phyloP scores from a whole-genome alignment of 129 eudicot species.

The Flaveria brownii region DNA sequence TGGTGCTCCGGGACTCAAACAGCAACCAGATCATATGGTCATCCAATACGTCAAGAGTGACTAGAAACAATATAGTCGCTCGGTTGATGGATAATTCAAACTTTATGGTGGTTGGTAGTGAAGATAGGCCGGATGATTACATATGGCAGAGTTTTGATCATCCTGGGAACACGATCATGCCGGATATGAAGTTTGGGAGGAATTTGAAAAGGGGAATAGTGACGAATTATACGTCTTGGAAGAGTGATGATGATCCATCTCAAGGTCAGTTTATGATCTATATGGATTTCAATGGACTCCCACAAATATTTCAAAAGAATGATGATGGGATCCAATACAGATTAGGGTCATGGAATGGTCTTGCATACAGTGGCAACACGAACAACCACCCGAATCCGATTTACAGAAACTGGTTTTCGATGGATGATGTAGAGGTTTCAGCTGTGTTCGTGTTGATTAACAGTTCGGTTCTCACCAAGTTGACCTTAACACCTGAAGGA shows the following conservation, averaged over 20 bases:
- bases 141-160: background rate
- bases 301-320: background rate
- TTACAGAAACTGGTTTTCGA: background rate
- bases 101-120: background rate
- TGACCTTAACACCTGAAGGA: background rate
- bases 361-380: background rate
- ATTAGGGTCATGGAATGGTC: background rate
- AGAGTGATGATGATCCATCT: slow-evolving; percentile 4
- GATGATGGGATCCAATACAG: background rate
- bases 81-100: background rate
- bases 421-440: background rate
- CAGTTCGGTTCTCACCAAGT: background rate
- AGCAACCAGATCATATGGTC: background rate
- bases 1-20: background rate
- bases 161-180: background rate
- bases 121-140: background rate
- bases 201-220: background rate
- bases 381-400: background rate
- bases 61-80: background rate
- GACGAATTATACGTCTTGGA: background rate
- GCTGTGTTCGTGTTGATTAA: background rate
- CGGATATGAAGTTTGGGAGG: background rate
- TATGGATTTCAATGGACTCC: background rate
- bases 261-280: background rate
- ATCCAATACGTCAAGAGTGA: background rate